Evolutionary conservation across 108 stramenopile species (phyloP).

Genomic region (Asterionellopsis glacialis): DNA sequence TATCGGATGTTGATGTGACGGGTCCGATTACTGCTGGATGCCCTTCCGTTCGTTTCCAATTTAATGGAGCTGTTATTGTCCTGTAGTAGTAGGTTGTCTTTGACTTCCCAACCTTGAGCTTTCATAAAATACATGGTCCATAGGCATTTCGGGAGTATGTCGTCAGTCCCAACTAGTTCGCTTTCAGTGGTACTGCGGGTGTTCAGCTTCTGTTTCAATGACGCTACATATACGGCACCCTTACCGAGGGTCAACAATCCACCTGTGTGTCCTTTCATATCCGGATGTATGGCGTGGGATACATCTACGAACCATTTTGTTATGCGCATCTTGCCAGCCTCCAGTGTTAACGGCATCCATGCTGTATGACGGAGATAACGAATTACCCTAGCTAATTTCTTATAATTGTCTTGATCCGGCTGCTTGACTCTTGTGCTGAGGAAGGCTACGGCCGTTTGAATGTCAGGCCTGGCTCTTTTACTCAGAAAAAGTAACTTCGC

Average conservation of each 20-base stretch:
- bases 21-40: conserved; percentile 35
- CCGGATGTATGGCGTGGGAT: conserved; percentile 36
- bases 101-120: conserved; percentile 33
- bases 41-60: conserved; percentile 37
- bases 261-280: conserved; percentile 45
- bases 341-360: conserved; percentile 16
- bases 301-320: conserved; percentile 48
- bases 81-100: conserved; percentile 29
- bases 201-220: conserved; percentile 35
- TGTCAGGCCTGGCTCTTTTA: conserved; percentile 16
- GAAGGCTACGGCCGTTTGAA: conserved; percentile 30
- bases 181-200: conserved; percentile 43
- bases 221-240: conserved; percentile 17
- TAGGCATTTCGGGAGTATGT: conserved; percentile 28
- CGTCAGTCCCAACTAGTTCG: conserved; percentile 36
- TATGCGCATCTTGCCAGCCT: conserved; percentile 3
- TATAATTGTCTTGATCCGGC: conserved; percentile 39
- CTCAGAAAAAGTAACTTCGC: conserved; percentile 17
- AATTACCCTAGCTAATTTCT: conserved; percentile 28
- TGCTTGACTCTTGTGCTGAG: conserved; percentile 31
- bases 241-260: conserved; percentile 28
- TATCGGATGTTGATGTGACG: conserved; percentile 42
- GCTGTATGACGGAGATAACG: conserved; percentile 27
- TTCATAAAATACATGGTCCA: conserved; percentile 45
- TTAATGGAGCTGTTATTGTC: conserved; percentile 52